Evolutionary conservation across 2,329 filamentous ascomycete genomes (phyloP), one percentile per base, ranked within the genome.

Genomic region (Pleomassaria siparia): DNA sequence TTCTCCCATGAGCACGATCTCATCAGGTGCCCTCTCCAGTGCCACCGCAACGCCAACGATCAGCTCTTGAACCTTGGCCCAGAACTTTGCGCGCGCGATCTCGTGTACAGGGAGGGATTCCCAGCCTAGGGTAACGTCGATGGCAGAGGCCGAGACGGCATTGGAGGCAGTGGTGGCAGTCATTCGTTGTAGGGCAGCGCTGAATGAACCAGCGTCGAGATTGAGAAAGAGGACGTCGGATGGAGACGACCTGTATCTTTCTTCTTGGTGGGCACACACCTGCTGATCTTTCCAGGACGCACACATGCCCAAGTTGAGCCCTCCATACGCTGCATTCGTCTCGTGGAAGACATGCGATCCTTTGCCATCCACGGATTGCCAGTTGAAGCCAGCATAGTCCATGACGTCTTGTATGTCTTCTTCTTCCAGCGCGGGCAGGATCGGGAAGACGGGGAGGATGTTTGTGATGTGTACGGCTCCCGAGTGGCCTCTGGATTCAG

Each of bases 181-280:
- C 40, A 60, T 26, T 15, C 46, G 30, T 20, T 61, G 54, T 15
- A 58, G 52, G 4, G 54, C 54, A 15, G 53, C 55, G 37, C 51
- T 56, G 33, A 66, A 62, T n/a, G 59, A 60, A 2, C 51, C 54
- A 22, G 58, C 55, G 43, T 64, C 62, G 32, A 66, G 64, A 16
- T 59, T 50, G 2, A 66, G 35, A 35, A 62, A 63, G 11, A 66
- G 49, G 3, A 62, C 49, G 10, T 56, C n/a, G n/a, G n/a, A 51
- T 30, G 58, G 49, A 18, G 53, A 43, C 5, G 35, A 45, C 33
- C 49, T 43, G 15, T 28, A 18, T 21, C 32, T 29, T 41, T 50
- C 44, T 39, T 57, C 44, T 16, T 47, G n/a, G n/a, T n/a, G 15
- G 12, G 41, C 2, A 44, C 58, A 51, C 11, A 49, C 22, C 6